Conservation (phyloP, 371 early-diverging fungal genomes). For the Rhizopus sp. region DNA sequence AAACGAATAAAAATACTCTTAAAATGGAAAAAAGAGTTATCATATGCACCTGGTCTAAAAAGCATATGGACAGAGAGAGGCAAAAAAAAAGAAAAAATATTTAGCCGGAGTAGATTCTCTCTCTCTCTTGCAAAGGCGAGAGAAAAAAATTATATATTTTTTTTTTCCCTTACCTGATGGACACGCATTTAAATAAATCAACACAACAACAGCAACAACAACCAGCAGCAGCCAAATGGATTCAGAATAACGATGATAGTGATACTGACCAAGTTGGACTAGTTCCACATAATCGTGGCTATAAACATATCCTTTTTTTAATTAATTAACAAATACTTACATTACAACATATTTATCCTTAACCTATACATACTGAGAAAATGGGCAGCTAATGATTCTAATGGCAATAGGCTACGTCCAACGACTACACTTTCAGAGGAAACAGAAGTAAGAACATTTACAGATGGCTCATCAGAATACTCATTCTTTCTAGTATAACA, state of each 20-base stretch:
- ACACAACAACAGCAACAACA: slow-evolving; percentile 12
- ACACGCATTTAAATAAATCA: not conserved
- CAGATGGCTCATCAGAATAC: slow-evolving; percentile 2
- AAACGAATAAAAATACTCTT: too few relatives aligned
- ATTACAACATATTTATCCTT: slow-evolving; percentile 26
- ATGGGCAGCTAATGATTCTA: slow-evolving; percentile 40
- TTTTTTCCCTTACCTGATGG: not conserved
- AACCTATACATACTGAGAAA: slow-evolving; percentile 42
- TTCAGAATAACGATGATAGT: slow-evolving; percentile 35
- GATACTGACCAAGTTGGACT: slow-evolving; percentile 47
- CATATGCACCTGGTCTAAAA: too few relatives aligned
- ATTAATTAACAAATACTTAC: not conserved
- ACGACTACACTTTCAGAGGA: slow-evolving; percentile 37
- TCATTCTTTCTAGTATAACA: slow-evolving; percentile 28
- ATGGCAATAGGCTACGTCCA: slow-evolving; percentile 46
- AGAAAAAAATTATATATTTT: not conserved
- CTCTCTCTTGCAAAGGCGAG: not conserved
- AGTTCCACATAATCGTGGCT: slow-evolving; percentile 56
- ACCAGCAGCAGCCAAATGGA: slow-evolving; percentile 33
- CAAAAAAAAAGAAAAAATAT: not conserved
- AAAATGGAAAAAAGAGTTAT: too few relatives aligned
- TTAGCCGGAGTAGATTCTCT: not conserved
- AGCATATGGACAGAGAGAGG: too few relatives aligned
- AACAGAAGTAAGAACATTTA: slow-evolving; percentile 34
- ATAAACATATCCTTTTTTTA: slow-evolving; percentile 61